Base-by-base conservation (phyloP, 148 eudicot genomes). In the Salicornia ramosissima region DNA sequence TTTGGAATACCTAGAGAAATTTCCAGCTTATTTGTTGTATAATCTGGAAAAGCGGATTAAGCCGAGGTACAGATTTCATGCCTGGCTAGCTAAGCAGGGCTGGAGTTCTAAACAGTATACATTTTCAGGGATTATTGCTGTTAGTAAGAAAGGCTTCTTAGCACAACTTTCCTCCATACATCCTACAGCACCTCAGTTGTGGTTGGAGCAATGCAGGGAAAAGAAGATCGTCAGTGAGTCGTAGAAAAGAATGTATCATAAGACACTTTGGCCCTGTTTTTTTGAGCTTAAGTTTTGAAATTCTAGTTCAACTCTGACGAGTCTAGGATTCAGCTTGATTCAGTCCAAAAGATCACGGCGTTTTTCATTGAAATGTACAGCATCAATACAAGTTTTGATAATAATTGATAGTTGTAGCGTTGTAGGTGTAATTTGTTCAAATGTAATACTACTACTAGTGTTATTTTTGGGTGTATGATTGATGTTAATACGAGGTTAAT, bases 31-130 rank as follows among this genome's bases (percentile, higher is more conserved):
- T 76, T 74, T 90, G 70, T 68, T 82, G 56, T 86, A 74, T 71
- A 85, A 83, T 70, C 75, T 90, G 40, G 96, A 88, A 71, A 86
- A 80, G 53, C 78, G 93, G 76, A 79, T 90, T 39, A 90, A 75
- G 63, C 96, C 93, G 15, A 84, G 96, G 71, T 88, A 73, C 74
- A 73, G 67, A 42, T 86, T 90, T 61, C 86, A 84, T 74, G 55
- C 31, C 49, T 86, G 90, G 92, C 86, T 90, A 40, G 68, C n/a
- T 30, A 80, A 85, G 56, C 79, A 72, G 74, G 89, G 87, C 6
- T 83, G 76, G 78, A 72, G 79, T 71, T 58, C 43, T 18, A 79
- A 63, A 73, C 71, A 71, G 6, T 88, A 84, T 46, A 71, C 84
- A 50, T 42, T 85, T 43, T 45, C 89, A 21, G 84, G 85, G 70